Percentiles rank a stretch among this genome's conserved stretches.
These are phyloP conservation scores for Asparagopsis taxiformis DNA, from an alignment of 31 red algal species.

Conservation along the genomic window DNA sequence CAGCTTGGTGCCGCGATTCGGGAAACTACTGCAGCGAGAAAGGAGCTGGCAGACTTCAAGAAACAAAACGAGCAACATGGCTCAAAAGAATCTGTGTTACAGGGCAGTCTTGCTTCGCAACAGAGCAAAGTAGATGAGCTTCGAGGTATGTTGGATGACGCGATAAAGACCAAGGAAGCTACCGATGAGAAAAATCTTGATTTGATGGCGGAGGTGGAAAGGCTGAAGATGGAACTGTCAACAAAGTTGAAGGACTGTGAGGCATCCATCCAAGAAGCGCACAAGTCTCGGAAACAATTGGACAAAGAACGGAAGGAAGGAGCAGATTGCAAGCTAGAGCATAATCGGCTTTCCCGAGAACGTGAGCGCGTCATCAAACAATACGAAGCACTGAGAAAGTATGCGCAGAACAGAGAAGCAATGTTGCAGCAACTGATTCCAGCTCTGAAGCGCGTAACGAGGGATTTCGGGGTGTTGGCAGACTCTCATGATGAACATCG, in stretches of 20 bases:
- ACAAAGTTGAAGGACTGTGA: constrained; percentile 18
- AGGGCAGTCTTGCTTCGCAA: neutral
- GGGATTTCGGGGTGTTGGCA: neutral
- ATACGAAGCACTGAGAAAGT: neutral
- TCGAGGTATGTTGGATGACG: neutral
- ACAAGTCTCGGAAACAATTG: neutral
- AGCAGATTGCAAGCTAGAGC: neutral
- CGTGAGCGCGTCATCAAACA: neutral
- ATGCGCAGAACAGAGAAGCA: neutral
- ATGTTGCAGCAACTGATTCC: neutral
- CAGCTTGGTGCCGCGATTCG: neutral
- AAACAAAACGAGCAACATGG: neutral
- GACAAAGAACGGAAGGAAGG: neutral
- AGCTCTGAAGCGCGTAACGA: neutral
- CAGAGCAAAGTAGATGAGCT: constrained; percentile 8
- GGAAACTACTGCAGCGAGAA: neutral
- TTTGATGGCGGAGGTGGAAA: constrained; percentile 11
- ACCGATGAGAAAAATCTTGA: constrained; percentile 17
- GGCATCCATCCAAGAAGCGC: neutral
- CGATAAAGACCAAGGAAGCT: neutral
- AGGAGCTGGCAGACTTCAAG: neutral
- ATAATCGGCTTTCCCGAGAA: neutral
- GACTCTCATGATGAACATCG: neutral
- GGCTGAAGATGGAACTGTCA: constrained; percentile 1
- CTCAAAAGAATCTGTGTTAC: constrained; percentile 3